Conservation (phyloP, 176 grass and related monocot genomes). For the Oryza rufipogon region DNA sequence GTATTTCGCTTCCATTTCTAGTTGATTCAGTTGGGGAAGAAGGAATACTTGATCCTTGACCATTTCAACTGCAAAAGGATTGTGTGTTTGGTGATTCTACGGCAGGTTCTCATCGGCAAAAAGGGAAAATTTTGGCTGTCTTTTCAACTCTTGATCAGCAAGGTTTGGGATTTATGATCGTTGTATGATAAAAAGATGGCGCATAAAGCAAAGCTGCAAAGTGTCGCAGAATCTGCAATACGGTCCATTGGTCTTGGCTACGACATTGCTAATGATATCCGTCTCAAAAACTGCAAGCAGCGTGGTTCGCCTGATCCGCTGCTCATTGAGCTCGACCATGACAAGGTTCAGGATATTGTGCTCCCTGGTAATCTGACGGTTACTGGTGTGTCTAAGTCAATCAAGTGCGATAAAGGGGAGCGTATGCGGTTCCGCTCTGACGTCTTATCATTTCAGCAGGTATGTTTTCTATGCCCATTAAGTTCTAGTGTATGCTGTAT, state of each 20-base stretch:
- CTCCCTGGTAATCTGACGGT: conserved; percentile 71
- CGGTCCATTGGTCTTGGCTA: conserved; percentile 84
- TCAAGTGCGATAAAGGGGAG: conserved; percentile 96
- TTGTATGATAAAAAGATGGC: conserved; percentile 57
- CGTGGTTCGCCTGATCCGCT: conserved; percentile 48
- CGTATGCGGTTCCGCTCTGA: conserved; percentile 78
- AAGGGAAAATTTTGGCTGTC: not conserved
- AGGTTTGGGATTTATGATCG: not conserved
- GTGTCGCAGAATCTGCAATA: conserved; percentile 59
- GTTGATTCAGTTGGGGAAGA: not conserved
- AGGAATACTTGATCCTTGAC: not conserved
- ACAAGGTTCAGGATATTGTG: conserved; percentile 60
- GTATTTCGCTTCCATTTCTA: not conserved
- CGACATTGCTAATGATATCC: conserved; percentile 71
- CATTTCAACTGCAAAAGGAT: not conserved
- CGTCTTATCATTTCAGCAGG: conserved; percentile 94
- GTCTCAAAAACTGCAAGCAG: conserved; percentile 87
- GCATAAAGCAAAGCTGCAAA: conserved; percentile 46
- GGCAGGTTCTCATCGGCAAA: not conserved
- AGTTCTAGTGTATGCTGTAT: not conserved
- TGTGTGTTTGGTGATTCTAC: not conserved
- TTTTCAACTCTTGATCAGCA: not conserved
- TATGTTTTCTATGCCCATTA: conserved; percentile 12
- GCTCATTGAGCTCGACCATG: conserved; percentile 76
- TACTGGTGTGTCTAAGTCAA: conserved; percentile 56